Evolutionary conservation across 805 yeast genomes (phyloP), one percentile per base, ranked within the genome.

Genomic region (Saccharomycopsis sp.): DNA sequence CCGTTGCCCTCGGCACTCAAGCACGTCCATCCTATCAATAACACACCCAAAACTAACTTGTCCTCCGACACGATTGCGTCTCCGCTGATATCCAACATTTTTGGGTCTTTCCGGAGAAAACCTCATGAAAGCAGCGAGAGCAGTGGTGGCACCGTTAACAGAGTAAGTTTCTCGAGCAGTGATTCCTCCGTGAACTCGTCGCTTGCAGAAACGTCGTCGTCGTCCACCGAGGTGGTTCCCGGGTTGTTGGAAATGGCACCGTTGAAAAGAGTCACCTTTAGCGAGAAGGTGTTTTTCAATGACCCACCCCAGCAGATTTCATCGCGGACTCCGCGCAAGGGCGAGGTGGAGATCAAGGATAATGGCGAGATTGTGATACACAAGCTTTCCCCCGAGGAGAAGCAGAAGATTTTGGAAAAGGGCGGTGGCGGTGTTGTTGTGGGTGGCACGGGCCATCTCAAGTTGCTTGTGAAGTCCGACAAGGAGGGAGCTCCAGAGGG

Each of bases 241-340:
- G 73, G 73, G 0, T 46, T 67, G 34, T 69, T 64, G 35, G 42
- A 71, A 26, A 33, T 65, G 1, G 60, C 60, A 38, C 53, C 57
- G 5, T 46, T 84, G 55, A 71, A 73, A 47, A 68, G 84, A 49
- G 94, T 86, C 4, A 69, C 80, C 0, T 88, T 88, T 62, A 85
- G 87, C 2, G 66, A 81, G 4, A 81, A 81, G 26, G 80, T 84
- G 12, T 77, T 85, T 53, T 73, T 71, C 26, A 71, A 72, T 47
- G 96, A 88, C 57, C 95, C 95, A 2, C 94, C 94, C 0, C 95
- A 85, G 53, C 94, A 85, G 53, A 85, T 85, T 36, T 94, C 94
- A 7, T 77, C 88, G 2, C 63, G 87, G 52, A 68, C 64, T 45
- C 95, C 95, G 12, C 63, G 86, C 49, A 71, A 73, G 54, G 96